Percentiles rank a stretch among this genome's conserved stretches.
phyloP scores from a whole-genome alignment of 2,329 filamentous ascomycete genomes.

The Harringtonia lauricola region DNA sequence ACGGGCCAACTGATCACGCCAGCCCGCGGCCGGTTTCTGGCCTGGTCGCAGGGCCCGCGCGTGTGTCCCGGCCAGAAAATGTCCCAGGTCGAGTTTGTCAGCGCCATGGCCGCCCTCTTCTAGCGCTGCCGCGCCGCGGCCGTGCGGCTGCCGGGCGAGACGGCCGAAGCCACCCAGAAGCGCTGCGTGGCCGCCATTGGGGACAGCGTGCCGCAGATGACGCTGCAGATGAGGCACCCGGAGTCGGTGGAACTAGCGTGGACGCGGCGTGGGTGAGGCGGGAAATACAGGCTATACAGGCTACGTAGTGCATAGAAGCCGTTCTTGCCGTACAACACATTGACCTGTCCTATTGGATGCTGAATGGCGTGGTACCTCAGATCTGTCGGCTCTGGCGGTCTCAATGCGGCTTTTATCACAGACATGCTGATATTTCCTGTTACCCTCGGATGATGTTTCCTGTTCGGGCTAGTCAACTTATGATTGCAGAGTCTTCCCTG shows the following conservation, averaged over 20 bases:
- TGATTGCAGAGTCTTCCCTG: too few relatives aligned
- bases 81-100: constrained; percentile 42
- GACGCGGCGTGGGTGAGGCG: background rate
- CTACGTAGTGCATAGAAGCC: too few relatives aligned
- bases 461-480: too few relatives aligned
- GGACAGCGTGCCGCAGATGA: constrained; percentile 17
- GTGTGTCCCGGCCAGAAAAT: constrained; percentile 43
- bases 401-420: too few relatives aligned
- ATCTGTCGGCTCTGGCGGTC: too few relatives aligned
- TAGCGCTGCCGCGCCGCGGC: constrained; percentile 14
- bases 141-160: constrained; percentile 14
- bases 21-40: constrained; percentile 27
- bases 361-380: too few relatives aligned
- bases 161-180: constrained; percentile 10
- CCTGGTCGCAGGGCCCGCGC: constrained; percentile 37
- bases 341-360: too few relatives aligned
- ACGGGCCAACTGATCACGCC: constrained; percentile 18
- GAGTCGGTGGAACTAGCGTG: constrained; percentile 11
- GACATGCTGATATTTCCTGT: too few relatives aligned
- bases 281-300: too few relatives aligned
- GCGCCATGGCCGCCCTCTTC: constrained; percentile 29
- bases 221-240: constrained; percentile 19
- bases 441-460: too few relatives aligned
- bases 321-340: too few relatives aligned
- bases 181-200: constrained; percentile 12